phyloP scores from a whole-genome alignment of 2,329 filamentous ascomycete species.

The Fusarium succisae region DNA sequence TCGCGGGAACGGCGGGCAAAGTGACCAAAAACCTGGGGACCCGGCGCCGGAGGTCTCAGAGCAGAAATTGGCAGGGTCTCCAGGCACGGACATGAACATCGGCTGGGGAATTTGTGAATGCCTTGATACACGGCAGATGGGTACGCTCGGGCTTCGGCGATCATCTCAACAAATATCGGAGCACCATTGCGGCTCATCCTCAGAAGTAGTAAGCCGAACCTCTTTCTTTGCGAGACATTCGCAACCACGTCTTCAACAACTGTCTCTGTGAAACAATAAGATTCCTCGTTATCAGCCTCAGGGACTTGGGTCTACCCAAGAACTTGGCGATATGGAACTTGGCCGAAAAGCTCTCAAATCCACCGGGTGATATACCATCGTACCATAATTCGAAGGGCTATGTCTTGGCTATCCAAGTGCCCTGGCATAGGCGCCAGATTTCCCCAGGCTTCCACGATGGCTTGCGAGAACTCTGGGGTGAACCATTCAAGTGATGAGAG shows the following conservation, averaged over 20 bases:
- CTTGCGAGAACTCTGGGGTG: constrained; percentile 32
- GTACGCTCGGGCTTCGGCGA: constrained; percentile 23
- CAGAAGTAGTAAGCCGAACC: constrained; percentile 12
- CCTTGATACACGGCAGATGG: constrained; percentile 7
- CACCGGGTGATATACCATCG: neutral
- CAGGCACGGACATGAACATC: neutral
- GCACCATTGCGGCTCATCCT: constrained; percentile 12
- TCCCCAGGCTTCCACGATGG: constrained; percentile 23
- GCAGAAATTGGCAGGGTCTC: neutral
- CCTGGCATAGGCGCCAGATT: constrained; percentile 25
- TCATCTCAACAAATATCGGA: constrained; percentile 5
- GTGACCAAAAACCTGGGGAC: constrained; percentile 1
- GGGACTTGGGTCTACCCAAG: neutral
- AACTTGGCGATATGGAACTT: constrained; percentile 28
- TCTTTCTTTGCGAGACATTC: constrained; percentile 2
- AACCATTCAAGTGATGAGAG: neutral
- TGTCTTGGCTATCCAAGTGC: constrained; percentile 14
- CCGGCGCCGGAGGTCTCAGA: constrained; percentile 13
- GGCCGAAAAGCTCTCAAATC: constrained; percentile 24
- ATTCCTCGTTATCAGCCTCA: constrained; percentile 6
- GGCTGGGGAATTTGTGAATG: constrained; percentile 9
- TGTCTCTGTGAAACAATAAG: neutral
- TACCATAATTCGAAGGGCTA: constrained; percentile 15
- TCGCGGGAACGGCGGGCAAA: constrained; percentile 27
- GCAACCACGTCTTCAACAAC: neutral